phyloP scores from a whole-genome alignment of 1,284 basidiomycete genomes.

The Chiua sp. region DNA sequence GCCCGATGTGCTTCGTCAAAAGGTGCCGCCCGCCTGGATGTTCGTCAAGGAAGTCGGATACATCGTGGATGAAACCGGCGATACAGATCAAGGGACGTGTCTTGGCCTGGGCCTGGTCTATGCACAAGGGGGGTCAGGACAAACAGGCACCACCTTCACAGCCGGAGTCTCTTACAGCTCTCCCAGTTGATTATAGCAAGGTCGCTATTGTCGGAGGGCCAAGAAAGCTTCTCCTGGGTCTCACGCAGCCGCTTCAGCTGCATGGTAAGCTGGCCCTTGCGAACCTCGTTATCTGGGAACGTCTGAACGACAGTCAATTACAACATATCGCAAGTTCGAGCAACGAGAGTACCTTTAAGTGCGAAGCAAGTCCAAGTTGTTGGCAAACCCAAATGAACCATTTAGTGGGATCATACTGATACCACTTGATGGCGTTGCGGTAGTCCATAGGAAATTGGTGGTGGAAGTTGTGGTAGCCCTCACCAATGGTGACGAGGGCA shows the following conservation, averaged over 20 bases:
- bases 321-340: neutral
- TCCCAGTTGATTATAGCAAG: constrained; percentile 89
- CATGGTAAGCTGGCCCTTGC: constrained; percentile 94
- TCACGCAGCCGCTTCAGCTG: constrained; percentile 82
- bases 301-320: constrained; percentile 37
- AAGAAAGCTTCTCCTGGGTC: constrained; percentile 72
- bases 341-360: constrained; percentile 67
- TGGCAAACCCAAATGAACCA: constrained; percentile 85
- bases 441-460: constrained; percentile 96
- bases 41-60: constrained; percentile 85
- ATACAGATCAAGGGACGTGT: constrained; percentile 82
- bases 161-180: constrained; percentile 67
- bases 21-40: constrained; percentile 83
- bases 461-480: constrained; percentile 98
- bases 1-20: constrained; percentile 74
- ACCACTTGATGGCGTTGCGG: constrained; percentile 93
- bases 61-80: constrained; percentile 92
- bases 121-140: constrained; percentile 5
- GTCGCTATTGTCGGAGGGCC: constrained; percentile 81
- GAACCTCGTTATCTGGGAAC: constrained; percentile 94
- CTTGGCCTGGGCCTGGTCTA: constrained; percentile 78
- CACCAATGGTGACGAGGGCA: constrained; percentile 87
- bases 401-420: constrained; percentile 90
- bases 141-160: constrained; percentile 9
- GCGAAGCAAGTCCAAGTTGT: constrained; percentile 77